phyloP scores from a whole-genome alignment of 2,329 filamentous ascomycete species.

The Pseudogymnoascus sp. region DNA sequence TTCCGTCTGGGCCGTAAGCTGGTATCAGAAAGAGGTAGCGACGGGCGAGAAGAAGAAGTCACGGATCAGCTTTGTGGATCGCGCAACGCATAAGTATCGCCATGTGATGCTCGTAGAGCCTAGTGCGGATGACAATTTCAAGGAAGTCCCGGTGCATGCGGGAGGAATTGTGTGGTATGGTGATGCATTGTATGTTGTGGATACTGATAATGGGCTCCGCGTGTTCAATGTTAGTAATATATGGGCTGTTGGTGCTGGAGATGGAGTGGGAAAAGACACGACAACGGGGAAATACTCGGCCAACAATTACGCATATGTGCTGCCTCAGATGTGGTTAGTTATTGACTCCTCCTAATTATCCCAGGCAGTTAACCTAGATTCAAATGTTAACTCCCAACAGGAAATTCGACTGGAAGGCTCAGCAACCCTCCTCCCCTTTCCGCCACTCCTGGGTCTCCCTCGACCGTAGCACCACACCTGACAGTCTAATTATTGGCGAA shows the following conservation, averaged over 20 bases:
- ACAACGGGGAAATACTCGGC: slow-evolving; percentile 26
- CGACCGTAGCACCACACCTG: slow-evolving; percentile 29
- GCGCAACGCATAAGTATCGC: slow-evolving; percentile 26
- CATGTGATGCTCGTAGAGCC: slow-evolving; percentile 32
- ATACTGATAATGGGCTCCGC: slow-evolving; percentile 30
- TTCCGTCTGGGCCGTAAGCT: slow-evolving; percentile 31
- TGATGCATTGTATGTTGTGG: slow-evolving; percentile 30
- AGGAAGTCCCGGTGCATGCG: slow-evolving; percentile 29
- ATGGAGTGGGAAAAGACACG: slow-evolving; percentile 28
- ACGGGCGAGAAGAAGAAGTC: slow-evolving; percentile 19
- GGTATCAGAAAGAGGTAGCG: slow-evolving; percentile 27
- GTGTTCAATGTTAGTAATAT: slow-evolving; percentile 33
- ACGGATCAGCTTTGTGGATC: slow-evolving; percentile 30
- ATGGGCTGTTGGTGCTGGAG: slow-evolving; percentile 29
- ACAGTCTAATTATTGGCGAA: slow-evolving; percentile 31
- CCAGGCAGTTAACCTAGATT: not conserved
- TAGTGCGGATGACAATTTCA: slow-evolving; percentile 28
- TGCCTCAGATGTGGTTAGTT: slow-evolving; percentile 30
- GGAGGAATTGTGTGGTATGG: slow-evolving; percentile 34
- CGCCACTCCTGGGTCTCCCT: slow-evolving; percentile 31
- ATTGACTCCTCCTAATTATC: not conserved
- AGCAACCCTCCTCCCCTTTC: slow-evolving; percentile 24
- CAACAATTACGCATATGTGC: slow-evolving; percentile 29
- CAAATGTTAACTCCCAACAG: not conserved
- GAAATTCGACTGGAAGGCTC: slow-evolving; percentile 1